phyloP scores from a whole-genome alignment of 345 rosid species.

The Lumnitzera racemosa region DNA sequence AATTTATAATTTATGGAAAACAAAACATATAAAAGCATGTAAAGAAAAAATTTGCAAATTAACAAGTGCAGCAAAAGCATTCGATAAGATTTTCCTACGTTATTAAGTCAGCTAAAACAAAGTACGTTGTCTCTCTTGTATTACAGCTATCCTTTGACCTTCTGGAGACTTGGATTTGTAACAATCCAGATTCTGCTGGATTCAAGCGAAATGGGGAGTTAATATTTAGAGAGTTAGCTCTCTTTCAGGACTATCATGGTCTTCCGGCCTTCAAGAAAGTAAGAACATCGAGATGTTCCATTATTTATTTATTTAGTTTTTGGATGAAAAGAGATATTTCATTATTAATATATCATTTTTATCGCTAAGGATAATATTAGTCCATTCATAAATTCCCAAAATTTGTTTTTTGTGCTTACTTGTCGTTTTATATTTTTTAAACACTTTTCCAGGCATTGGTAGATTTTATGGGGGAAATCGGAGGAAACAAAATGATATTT shows the following conservation, averaged over 20 bases:
- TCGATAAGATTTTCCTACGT: too few relatives aligned
- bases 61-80: not conserved
- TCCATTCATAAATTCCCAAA: not conserved
- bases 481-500: conserved; percentile 6
- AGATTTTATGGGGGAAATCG: conserved; percentile 1
- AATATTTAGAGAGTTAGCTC: conserved; percentile 5
- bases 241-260: conserved; percentile 12
- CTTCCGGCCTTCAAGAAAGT: conserved; percentile 9
- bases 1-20: too few relatives aligned
- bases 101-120: too few relatives aligned
- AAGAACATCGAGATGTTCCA: not conserved
- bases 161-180: conserved; percentile 3
- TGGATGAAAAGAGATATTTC: too few relatives aligned
- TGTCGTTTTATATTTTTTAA: not conserved
- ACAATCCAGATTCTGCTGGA: not conserved
- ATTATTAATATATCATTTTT: too few relatives aligned
- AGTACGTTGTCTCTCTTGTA: not conserved
- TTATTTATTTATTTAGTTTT: too few relatives aligned
- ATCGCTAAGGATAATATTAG: not conserved
- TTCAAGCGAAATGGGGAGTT: conserved; percentile 4
- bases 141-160: conserved; percentile 8
- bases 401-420: not conserved
- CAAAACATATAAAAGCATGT: not conserved
- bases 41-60: not conserved
- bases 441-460: conserved; percentile 4